Evolutionary conservation across 495 filamentous ascomycete genomes (phyloP), one percentile per base, ranked within the genome.

Genomic region (Tetracladium setigerum): DNA sequence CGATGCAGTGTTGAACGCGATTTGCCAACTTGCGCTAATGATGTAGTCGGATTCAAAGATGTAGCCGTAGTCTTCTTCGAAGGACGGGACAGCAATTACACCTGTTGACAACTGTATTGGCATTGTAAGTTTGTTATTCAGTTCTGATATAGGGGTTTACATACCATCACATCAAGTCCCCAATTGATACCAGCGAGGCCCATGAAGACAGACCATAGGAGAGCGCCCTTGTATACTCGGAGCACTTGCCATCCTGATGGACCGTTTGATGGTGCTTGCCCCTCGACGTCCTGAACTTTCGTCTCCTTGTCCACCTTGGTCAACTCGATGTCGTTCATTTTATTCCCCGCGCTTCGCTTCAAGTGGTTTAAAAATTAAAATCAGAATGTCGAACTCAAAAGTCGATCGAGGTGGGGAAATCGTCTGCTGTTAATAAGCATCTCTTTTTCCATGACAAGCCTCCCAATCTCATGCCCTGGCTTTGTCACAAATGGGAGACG

Each of bases 31-130:
- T 12, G 43, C 36, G 36, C 37, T 52, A 19, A 47, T 47, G 16
- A 46, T 43, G 22, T 52, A 46, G 27, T 60, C 44, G 10, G 59
- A 61, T 5, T 68, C 53, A 12, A 58, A 59, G 16, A 58, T 47
- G 27, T 60, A 62, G 9, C 70, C 69, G 41, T 70, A 72, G 42
- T 71, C 65, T 49, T 60, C 59, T 45, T 66, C 56, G 47, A 73
- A 72, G 45, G 65, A 62, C 0, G 68, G 68, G 47, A 53, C 50
- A 22, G 50, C 45, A 16, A 52, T 45, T 12, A 46, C 49, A 53
- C 59, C 33, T 55, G 59, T 55, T 49, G 61, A 52, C 36, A 64
- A 30, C 46, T 47, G 6, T 46, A 54, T 44, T n/a, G n/a, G n/a
- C n/a, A n/a, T n/a, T n/a, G n/a, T n/a, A n/a, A n/a, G n/a, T n/a